phyloP scores from a whole-genome alignment of 2,329 filamentous ascomycete species.

The Cladophialophora carrionii region DNA sequence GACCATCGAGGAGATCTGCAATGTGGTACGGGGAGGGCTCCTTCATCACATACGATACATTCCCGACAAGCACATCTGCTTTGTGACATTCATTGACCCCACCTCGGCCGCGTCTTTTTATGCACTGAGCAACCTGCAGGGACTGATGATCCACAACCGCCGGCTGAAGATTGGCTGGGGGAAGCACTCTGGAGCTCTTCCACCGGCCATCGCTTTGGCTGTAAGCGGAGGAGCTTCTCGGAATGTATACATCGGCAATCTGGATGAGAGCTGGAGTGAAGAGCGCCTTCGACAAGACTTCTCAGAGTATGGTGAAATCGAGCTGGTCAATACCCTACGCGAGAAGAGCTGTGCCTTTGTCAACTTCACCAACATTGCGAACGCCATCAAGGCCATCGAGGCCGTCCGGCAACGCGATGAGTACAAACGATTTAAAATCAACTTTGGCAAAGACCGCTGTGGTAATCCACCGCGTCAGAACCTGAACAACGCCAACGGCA shows the following conservation, averaged over 20 bases:
- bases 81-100: slow-evolving; percentile 98
- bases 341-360: slow-evolving; percentile 99
- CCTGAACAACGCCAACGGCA: slow-evolving; percentile 62
- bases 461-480: slow-evolving; percentile 93
- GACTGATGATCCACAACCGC: slow-evolving; percentile 98
- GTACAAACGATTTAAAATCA: slow-evolving; percentile 98
- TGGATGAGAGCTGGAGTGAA: slow-evolving; percentile 97
- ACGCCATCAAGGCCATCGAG: slow-evolving; percentile 99
- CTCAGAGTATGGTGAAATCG: slow-evolving; percentile 95
- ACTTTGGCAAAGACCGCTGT: slow-evolving; percentile 98
- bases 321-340: slow-evolving; percentile 91
- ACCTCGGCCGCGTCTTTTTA: slow-evolving; percentile 98
- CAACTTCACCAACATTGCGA: slow-evolving; percentile 99
- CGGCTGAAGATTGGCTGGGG: slow-evolving; percentile 99
- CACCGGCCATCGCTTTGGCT: slow-evolving; percentile 91
- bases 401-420: slow-evolving; percentile 92
- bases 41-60: slow-evolving; percentile 99
- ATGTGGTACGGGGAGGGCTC: slow-evolving; percentile 92
- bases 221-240: slow-evolving; percentile 96
- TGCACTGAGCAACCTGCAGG: slow-evolving; percentile 93
- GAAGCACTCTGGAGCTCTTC: slow-evolving; percentile 95
- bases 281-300: slow-evolving; percentile 95
- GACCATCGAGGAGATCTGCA: slow-evolving; percentile 99
- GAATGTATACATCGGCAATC: slow-evolving; percentile 96
- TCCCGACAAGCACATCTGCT: slow-evolving; percentile 99